Evolutionary conservation across 1,284 basidiomycete species (phyloP).

Genomic region (Ceratorhiza oryzae-sativae): DNA sequence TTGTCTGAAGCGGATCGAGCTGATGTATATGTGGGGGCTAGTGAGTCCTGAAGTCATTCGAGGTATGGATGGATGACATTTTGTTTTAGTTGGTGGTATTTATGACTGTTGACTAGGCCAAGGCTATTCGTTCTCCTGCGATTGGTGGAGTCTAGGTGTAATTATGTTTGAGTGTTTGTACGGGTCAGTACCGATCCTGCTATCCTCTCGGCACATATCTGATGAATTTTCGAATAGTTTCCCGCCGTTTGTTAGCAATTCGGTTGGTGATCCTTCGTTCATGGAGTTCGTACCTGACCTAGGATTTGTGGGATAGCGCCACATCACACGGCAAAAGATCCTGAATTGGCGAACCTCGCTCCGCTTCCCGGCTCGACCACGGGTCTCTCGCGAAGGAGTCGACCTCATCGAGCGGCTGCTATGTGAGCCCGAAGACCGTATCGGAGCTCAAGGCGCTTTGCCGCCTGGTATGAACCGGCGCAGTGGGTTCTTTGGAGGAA

Average conservation of each 20-base stretch:
- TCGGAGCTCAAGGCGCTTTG: slow-evolving; percentile 79
- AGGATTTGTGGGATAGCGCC: slow-evolving; percentile 61
- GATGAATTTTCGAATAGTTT: slow-evolving; percentile 61
- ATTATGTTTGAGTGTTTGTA: slow-evolving; percentile 92
- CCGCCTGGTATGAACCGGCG: slow-evolving; percentile 72
- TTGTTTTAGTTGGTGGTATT: not conserved
- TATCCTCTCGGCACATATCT: not conserved
- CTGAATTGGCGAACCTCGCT: slow-evolving; percentile 90
- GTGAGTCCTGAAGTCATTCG: slow-evolving; percentile 97
- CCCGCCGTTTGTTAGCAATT: slow-evolving; percentile 92
- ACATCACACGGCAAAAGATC: slow-evolving; percentile 90
- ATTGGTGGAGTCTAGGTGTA: slow-evolving; percentile 98
- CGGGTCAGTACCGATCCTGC: slow-evolving; percentile 61
- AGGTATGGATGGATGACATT: slow-evolving; percentile 46
- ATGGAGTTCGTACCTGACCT: slow-evolving; percentile 18
- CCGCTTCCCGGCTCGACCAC: slow-evolving; percentile 84
- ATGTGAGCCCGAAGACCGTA: slow-evolving; percentile 92
- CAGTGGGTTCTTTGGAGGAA: slow-evolving; percentile 67
- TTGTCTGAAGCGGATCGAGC: too few relatives aligned
- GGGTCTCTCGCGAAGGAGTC: slow-evolving; percentile 83
- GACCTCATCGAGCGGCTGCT: slow-evolving; percentile 87
- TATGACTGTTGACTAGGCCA: slow-evolving; percentile 58
- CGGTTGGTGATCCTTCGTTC: slow-evolving; percentile 59
- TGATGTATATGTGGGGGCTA: slow-evolving; percentile 48
- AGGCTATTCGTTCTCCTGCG: slow-evolving; percentile 93